phyloP scores from a whole-genome alignment of 768 basidiomycete species.

The Paxillus ammoniavirescens region DNA sequence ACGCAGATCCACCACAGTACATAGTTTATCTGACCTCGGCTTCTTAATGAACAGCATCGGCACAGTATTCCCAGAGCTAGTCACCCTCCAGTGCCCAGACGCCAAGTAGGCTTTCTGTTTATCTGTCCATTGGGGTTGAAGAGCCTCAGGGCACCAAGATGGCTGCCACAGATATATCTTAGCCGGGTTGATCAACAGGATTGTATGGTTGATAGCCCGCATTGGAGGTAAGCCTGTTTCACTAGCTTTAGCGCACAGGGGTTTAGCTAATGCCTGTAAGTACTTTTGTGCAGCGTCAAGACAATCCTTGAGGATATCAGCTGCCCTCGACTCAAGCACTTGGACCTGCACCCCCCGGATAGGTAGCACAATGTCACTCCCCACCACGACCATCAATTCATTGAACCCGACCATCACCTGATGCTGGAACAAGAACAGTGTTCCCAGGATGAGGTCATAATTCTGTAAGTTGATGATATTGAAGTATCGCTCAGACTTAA shows the following conservation, averaged over 20 bases:
- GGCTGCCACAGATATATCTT: slow-evolving; percentile 1
- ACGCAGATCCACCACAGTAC: neutral
- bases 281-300: slow-evolving; percentile 2
- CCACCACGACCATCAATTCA: slow-evolving; percentile 12
- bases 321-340: neutral
- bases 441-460: slow-evolving; percentile 40
- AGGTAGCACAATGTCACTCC: slow-evolving; percentile 6
- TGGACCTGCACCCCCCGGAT: slow-evolving; percentile 9
- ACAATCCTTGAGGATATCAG: neutral
- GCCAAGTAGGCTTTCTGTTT: neutral
- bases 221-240: neutral
- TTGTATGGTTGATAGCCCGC: slow-evolving; percentile 2
- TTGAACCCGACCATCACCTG: slow-evolving; percentile 29
- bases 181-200: neutral
- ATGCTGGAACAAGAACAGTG: slow-evolving; percentile 37
- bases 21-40: neutral
- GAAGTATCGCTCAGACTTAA: slow-evolving; percentile 27
- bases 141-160: neutral
- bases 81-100: neutral
- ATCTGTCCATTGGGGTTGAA: neutral
- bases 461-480: slow-evolving; percentile 36
- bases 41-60: slow-evolving; percentile 7
- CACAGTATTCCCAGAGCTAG: neutral
- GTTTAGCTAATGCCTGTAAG: neutral
- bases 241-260: neutral